Evolutionary conservation across 768 basidiomycete species (phyloP), one percentile per base, ranked within the genome.

Genomic region (Pleurotus platypus): DNA sequence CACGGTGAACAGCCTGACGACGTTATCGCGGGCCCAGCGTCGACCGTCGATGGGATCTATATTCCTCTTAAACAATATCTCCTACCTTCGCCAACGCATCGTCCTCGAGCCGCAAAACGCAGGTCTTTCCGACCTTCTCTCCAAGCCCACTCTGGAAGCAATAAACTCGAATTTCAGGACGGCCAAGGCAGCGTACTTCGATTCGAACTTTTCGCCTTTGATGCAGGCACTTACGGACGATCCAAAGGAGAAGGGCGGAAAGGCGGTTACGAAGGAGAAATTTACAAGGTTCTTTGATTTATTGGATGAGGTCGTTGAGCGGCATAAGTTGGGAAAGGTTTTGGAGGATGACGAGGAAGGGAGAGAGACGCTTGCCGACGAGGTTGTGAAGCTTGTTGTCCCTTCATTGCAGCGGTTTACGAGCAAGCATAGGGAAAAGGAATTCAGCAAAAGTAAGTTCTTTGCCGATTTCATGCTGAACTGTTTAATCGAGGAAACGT

Each of bases 101-200:
- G 69, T 91, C 22, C 58, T 79, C 18, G 72, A 78, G 30, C 85
- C 86, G 0, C 66, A 69, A 13, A 73, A 82, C 58, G 70, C 78
- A 1, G 67, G 70, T 0, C 70, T 88, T 2, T 68, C 73, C 13
- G 66, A 75, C 7, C 68, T 90, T 11, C 70, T 93, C 38, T 83
- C 89, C 11, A 79, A 79, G 26, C 79, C 84, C 1, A 79, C 88
- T 0, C 72, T 80, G 46, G 87, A 90, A 18, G 61, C 76, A 16
- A 76, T 94, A 26, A 80, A 82, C 59, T 86, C 85, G 4, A 84
- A 82, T 58, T 90, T 85, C 72, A 84, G 90, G 38, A 91, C 85
- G 0, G 87, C 91, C 43, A 92, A 92, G 69, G 89, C 90, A 7
- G 86, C 78, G 3, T 94, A 94, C 69, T 91, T 91, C 58, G 91